phyloP scores from a whole-genome alignment of 768 basidiomycete genomes.

The Amanita pseudoporphyria region DNA sequence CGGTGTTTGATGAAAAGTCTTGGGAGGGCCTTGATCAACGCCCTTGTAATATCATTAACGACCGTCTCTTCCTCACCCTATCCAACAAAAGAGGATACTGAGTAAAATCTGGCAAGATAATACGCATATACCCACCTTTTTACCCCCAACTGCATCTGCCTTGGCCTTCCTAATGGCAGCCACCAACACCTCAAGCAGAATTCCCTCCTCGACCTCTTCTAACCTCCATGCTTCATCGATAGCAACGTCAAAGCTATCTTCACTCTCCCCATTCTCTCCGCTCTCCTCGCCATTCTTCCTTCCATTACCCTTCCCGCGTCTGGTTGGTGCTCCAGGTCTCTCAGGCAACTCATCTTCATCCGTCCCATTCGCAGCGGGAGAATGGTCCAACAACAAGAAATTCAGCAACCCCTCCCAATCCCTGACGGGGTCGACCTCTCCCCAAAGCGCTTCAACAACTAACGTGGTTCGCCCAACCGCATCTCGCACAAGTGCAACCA shows the following conservation, averaged over 20 bases:
- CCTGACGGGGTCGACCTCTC: slow-evolving; percentile 58
- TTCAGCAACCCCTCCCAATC: slow-evolving; percentile 83
- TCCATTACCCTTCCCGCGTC: slow-evolving; percentile 23
- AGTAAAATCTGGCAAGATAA: neutral
- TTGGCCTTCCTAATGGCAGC: slow-evolving; percentile 55
- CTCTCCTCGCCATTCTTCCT: slow-evolving; percentile 19
- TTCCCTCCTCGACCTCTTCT: slow-evolving; percentile 79
- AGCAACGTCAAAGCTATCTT: neutral
- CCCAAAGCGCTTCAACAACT: slow-evolving; percentile 87
- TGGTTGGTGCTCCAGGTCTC: slow-evolving; percentile 16
- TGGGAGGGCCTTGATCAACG: slow-evolving; percentile 81
- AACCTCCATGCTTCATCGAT: slow-evolving; percentile 77
- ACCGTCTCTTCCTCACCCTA: slow-evolving; percentile 68
- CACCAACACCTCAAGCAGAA: slow-evolving; percentile 75
- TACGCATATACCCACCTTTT: slow-evolving; percentile 47
- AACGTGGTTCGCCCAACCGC: slow-evolving; percentile 57
- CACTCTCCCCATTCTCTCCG: neutral
- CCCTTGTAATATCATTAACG: slow-evolving; percentile 70
- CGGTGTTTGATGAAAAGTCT: slow-evolving; percentile 90
- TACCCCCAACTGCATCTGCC: slow-evolving; percentile 40
- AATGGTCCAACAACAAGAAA: slow-evolving; percentile 83
- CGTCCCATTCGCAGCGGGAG: slow-evolving; percentile 38
- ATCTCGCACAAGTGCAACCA: slow-evolving; percentile 28
- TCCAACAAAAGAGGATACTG: neutral
- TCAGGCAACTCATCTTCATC: slow-evolving; percentile 19